Percentiles rank a stretch among this genome's conserved stretches.
Conservation (phyloP, 257 asterid species). For the Salvia hispanica region DNA sequence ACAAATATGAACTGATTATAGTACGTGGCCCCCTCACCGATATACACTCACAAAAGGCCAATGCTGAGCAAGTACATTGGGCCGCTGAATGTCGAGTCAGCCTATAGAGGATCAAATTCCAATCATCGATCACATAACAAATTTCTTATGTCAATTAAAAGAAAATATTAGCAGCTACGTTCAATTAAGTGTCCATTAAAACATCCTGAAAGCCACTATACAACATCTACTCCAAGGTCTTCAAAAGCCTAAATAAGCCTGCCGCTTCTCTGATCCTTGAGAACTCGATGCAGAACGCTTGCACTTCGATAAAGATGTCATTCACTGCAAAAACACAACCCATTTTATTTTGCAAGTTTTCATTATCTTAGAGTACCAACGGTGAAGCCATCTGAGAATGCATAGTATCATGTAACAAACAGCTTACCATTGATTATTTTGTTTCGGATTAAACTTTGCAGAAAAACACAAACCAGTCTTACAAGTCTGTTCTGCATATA, state of each 20-base stretch:
- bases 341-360: background rate
- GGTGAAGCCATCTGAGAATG: background rate
- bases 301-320: constrained; percentile 92
- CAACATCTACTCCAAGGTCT: constrained; percentile 63
- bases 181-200: constrained; percentile 17
- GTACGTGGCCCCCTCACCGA: too few species aligned
- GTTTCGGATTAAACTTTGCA: constrained; percentile 91
- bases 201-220: background rate
- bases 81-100: too few species aligned
- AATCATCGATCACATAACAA: too few species aligned
- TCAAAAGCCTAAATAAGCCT: constrained; percentile 81
- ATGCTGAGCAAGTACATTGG: too few species aligned
- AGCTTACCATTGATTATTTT: constrained; percentile 83
- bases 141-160: background rate
- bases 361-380: constrained; percentile 5
- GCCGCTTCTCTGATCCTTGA: constrained; percentile 97
- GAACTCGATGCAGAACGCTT: constrained; percentile 97
- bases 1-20: too few species aligned
- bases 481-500: constrained; percentile 98
- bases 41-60: too few species aligned
- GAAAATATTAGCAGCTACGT: constrained; percentile 10
- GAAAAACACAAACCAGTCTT: constrained; percentile 93
- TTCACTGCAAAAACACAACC: constrained; percentile 63
- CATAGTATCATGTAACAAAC: constrained; percentile 21
- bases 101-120: too few species aligned